A percentile compares a stretch with the other conserved stretches of the same genome.
phyloP scores from a whole-genome alignment of 305 asterid genomes.

The Fraxinus xanthoxyloides region DNA sequence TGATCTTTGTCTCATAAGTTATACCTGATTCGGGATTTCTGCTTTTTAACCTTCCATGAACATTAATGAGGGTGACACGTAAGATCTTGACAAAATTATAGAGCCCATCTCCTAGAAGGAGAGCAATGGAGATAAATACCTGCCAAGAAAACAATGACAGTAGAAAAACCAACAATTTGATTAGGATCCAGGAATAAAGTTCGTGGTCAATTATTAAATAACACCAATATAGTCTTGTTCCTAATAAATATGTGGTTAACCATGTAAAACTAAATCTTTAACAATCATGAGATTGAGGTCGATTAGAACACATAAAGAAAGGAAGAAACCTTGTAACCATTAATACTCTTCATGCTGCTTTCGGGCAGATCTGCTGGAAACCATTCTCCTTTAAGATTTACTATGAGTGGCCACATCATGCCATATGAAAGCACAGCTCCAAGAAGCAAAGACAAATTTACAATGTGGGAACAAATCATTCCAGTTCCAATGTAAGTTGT shows the following conservation, averaged over 20 bases:
- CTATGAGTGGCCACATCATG: constrained; percentile 74
- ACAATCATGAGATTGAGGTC: not conserved
- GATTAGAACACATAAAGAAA: not conserved
- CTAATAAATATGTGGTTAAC: not conserved
- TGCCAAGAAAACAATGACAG: constrained; percentile 18
- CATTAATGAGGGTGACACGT: constrained; percentile 34
- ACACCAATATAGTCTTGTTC: not conserved
- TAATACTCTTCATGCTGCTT: constrained; percentile 69
- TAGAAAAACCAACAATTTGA: not conserved
- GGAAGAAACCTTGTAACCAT: constrained; percentile 65
- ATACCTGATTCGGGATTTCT: constrained; percentile 39
- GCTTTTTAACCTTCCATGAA: constrained; percentile 27
- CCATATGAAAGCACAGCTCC: constrained; percentile 82
- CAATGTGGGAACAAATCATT: constrained; percentile 84
- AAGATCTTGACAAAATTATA: constrained; percentile 65
- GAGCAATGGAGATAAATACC: constrained; percentile 78
- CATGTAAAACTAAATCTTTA: too few relatives aligned
- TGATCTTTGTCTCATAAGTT: not conserved
- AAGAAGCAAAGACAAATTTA: constrained; percentile 69
- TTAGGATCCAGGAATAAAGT: not conserved
- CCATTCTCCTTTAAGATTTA: constrained; percentile 63
- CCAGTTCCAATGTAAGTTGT: constrained; percentile 86
- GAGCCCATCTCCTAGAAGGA: constrained; percentile 82
- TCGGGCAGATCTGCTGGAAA: constrained; percentile 60
- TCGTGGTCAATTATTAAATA: not conserved